Conservation (phyloP, 176 grass and related monocot species). For the Hordeum marinum region DNA sequence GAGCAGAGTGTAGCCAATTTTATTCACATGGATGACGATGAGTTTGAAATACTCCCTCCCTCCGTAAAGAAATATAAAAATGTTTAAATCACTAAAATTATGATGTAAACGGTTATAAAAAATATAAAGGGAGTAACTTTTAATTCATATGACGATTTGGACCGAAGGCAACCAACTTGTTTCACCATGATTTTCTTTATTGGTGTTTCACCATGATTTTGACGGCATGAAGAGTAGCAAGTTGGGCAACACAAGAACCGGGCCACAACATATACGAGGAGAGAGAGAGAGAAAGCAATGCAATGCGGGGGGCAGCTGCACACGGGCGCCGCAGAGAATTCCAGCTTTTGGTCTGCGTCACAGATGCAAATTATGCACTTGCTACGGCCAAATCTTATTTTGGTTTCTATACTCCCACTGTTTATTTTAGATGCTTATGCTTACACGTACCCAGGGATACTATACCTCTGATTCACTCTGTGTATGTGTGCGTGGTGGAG, state of each 20-base stretch:
- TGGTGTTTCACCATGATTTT: no score
- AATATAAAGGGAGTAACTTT: no score
- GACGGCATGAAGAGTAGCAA: neutral
- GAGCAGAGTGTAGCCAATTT: no score
- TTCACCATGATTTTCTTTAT: no score
- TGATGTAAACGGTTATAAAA: no score
- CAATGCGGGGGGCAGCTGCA: conserved; percentile 13
- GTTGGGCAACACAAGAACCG: neutral
- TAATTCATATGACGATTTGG: no score
- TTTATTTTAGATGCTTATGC: neutral
- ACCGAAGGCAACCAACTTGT: no score
- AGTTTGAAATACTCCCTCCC: no score
- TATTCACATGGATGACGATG: no score
- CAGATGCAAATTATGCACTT: conserved; percentile 12
- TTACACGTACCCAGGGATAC: neutral
- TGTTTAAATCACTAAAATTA: no score
- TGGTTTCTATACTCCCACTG: neutral
- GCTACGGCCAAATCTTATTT: neutral
- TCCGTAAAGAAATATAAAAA: no score
- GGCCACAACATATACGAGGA: neutral
- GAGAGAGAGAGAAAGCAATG: neutral
- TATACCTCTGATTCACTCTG: neutral
- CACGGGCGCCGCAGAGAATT: conserved; percentile 37
- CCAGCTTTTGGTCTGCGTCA: conserved; percentile 29
- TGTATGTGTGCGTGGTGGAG: neutral